Evolutionary conservation across 768 basidiomycete species (phyloP), one percentile per base, ranked within the genome.

Genomic region (Boletus tomentosulus): DNA sequence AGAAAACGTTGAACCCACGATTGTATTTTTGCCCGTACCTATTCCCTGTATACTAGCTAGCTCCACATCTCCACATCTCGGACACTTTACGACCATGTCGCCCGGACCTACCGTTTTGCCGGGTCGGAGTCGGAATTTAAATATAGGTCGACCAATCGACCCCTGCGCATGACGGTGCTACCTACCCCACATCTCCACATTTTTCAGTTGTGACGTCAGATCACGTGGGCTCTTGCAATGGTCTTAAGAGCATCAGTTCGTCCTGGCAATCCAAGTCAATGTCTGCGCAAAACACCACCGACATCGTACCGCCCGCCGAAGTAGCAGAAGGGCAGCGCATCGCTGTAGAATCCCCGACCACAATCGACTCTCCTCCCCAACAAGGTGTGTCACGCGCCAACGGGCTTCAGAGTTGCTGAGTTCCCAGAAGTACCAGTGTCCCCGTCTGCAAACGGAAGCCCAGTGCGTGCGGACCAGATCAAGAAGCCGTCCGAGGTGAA

Each of bases 341-440:
- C 1, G 50, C 67, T 38, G 54, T 46, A n/a, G 65, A 41, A 16
- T 51, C 52, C 46, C 65, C 72, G 6, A 69, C 68, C 1, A 65
- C 48, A 47, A 59, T 63, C 3, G 61, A 69, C 24, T 64, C 67
- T 24, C 44, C 59, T 30, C 66, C 69, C 19, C 73, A 74, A 50
- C 76, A 76, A 62, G 76, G 79, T 78, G 56, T 41, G 58, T 53
- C 34, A 12, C 25, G 34, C 12, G 15, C 51, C n/a, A 41, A 33
- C 30, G 19, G 44, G 33, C 10, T 30, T 16, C 19, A 6, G 19
- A 30, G 50, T 38, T 30, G 6, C 45, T 56, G 31, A 47, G 10
- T 39, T 50, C 33, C 30, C 15, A 27, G 4, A 30, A 78, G 76
- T 61, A 28, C 6, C 34, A 77, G 76, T 61, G 28, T 71, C 74